Conservation (phyloP, 345 rosid genomes). For the Citrus cavaleriei region DNA sequence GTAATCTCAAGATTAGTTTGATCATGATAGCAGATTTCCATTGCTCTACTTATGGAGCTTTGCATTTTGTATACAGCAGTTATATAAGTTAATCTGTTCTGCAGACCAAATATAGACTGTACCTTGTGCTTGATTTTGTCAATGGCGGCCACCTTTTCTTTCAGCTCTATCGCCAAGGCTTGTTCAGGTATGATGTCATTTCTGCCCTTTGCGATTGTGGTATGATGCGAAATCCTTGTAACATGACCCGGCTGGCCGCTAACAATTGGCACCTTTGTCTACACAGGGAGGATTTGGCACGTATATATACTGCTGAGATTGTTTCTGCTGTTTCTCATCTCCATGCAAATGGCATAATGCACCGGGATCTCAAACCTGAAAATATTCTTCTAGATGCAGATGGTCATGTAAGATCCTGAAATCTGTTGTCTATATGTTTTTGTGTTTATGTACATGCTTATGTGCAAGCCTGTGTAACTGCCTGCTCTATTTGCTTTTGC, state of each 20-base stretch:
- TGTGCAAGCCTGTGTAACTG: not conserved
- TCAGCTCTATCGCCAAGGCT: constrained; percentile 48
- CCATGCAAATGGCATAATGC: constrained; percentile 44
- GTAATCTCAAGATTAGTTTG: not conserved
- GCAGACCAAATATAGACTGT: constrained; percentile 50
- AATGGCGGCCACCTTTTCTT: constrained; percentile 49
- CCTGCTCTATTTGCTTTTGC: not conserved
- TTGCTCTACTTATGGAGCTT: not conserved
- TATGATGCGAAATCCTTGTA: not conserved
- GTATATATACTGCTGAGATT: constrained; percentile 44
- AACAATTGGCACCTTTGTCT: not conserved
- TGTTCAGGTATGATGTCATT: constrained; percentile 33
- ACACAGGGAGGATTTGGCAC: constrained; percentile 42
- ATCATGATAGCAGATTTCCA: not conserved
- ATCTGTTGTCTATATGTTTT: not conserved
- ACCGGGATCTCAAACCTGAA: constrained; percentile 50
- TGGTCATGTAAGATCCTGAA: constrained; percentile 32
- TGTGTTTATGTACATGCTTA: not conserved
- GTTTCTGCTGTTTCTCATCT: constrained; percentile 44
- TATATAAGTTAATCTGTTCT: not conserved
- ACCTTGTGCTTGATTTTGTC: constrained; percentile 45
- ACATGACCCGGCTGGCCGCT: not conserved
- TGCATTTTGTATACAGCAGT: not conserved
- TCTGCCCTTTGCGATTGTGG: not conserved
- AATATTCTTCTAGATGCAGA: constrained; percentile 36